phyloP scores from a whole-genome alignment of 2,329 filamentous ascomycete genomes.

The Cladophialophora immunda region DNA sequence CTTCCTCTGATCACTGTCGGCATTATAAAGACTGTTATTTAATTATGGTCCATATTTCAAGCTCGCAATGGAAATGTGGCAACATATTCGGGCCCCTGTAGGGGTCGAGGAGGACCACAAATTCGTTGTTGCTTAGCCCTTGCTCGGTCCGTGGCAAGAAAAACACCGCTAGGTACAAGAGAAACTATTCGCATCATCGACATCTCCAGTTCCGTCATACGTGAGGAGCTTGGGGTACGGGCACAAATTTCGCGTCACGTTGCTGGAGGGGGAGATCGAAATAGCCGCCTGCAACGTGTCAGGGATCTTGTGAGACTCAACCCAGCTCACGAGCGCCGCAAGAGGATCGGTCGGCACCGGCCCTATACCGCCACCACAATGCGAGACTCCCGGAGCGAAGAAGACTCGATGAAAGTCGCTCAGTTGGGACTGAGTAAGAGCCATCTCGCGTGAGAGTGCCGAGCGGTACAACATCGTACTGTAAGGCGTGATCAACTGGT shows the following conservation, averaged over 20 bases:
- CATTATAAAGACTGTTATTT: too few relatives aligned
- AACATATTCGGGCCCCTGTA: neutral
- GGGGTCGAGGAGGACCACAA: neutral
- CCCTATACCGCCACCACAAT: constrained; percentile 28
- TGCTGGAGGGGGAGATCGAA: neutral
- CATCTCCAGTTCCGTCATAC: constrained; percentile 17
- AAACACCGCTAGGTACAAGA: constrained; percentile 4
- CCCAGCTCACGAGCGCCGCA: constrained; percentile 22
- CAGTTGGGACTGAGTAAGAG: constrained; percentile 18
- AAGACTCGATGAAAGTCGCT: constrained; percentile 32
- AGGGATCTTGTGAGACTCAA: constrained; percentile 16
- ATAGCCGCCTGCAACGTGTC: constrained; percentile 14
- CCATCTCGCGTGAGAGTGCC: constrained; percentile 17
- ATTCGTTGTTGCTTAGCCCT: neutral
- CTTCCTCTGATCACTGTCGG: too few relatives aligned
- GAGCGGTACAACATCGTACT: constrained; percentile 51
- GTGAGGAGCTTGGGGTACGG: constrained; percentile 16
- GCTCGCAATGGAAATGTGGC: neutral
- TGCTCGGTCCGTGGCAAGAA: too few relatives aligned
- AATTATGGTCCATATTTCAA: too few relatives aligned
- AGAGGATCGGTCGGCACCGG: constrained; percentile 24
- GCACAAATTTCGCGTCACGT: constrained; percentile 20
- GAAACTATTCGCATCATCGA: constrained; percentile 19
- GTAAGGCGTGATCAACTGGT: constrained; percentile 50
- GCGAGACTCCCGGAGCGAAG: constrained; percentile 29